phyloP scores from a whole-genome alignment of 2,329 filamentous ascomycete species.

The Tolypocladium tropicale region DNA sequence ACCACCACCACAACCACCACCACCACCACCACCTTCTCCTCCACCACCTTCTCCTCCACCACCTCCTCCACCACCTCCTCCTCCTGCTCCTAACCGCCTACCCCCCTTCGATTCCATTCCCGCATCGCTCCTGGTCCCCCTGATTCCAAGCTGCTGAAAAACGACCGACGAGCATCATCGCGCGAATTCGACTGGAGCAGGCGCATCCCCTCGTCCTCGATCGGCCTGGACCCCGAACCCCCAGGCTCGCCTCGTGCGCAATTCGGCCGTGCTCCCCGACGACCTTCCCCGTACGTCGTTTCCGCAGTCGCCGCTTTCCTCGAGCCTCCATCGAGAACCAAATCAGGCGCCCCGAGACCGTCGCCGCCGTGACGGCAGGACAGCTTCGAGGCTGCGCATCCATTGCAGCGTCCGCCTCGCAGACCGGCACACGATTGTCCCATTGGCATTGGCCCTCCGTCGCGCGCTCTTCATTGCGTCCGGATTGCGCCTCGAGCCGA shows the following conservation, averaged over 20 bases:
- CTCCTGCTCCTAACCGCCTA: too few relatives aligned
- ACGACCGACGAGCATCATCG: neutral
- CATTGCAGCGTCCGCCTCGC: neutral
- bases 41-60: too few relatives aligned
- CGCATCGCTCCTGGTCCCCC: too few relatives aligned
- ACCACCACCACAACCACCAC: neutral
- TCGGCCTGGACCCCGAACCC: neutral
- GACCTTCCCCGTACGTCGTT: neutral
- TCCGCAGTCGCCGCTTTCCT: neutral
- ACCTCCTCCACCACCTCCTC: too few relatives aligned
- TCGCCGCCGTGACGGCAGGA: neutral
- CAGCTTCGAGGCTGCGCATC: neutral
- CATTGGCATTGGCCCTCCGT: neutral
- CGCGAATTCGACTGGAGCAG: neutral
- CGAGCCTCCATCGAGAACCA: neutral
- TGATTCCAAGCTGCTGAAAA: neutral
- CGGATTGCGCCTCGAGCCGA: neutral
- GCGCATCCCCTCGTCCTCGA: neutral
- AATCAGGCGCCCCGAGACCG: neutral
- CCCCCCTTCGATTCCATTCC: neutral
- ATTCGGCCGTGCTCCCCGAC: neutral
- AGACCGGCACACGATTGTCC: neutral
- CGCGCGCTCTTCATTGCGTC: neutral
- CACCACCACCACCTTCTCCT: neutral
- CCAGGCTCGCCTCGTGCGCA: neutral